Base-by-base conservation (phyloP, 2,329 filamentous ascomycete genomes). In the Boeremia exigua region DNA sequence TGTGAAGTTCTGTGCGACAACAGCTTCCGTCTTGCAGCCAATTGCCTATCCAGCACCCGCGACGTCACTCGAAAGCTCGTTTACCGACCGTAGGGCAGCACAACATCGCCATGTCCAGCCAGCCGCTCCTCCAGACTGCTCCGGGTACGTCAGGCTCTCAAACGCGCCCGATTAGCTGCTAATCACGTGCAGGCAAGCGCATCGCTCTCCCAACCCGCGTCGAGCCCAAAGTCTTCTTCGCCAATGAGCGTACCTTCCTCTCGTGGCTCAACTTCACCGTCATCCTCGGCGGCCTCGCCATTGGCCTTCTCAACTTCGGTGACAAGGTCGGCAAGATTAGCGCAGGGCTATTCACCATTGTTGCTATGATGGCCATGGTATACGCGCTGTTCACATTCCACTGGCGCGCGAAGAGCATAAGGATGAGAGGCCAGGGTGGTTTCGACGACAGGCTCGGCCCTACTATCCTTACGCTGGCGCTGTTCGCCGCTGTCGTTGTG, bases 201-300 rank as follows among this genome's bases (percentile, higher is more conserved):
- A 98, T 99, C 76, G 94, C 95, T 71, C 91, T 99, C 63, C 95
- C 95, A 54, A 97, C 94, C 58, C 92, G 95, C 67, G 94, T 99
- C 78, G 95, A 99, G 79, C 95, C 95, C 70, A 99, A 99, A 81
- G 95, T 99, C 82, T 99, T 98, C 87, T 99, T 99, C 84, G 95
- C 95, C 80, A 99, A 99, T 84, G 95, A 99, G 81, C 92, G 95
- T 62, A 99, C 95, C 61, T 99, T 99, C 77, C 88, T 99, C 72
- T 96, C 92, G 79, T 99, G 95, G 95, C 91, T 99, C 73, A 99
- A 99, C 85, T 98, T 98, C 84, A 96, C 93, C 77, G 93, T 99
- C 73, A 94, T 99, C 78, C 90, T 99, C 59, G 95, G 95, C 72
- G 95, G 95, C 62, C 88, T 99, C 46, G 94, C 95, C 65, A 91